phyloP scores from a whole-genome alignment of 2,329 filamentous ascomycete genomes.

The Cladosporium sp. region DNA sequence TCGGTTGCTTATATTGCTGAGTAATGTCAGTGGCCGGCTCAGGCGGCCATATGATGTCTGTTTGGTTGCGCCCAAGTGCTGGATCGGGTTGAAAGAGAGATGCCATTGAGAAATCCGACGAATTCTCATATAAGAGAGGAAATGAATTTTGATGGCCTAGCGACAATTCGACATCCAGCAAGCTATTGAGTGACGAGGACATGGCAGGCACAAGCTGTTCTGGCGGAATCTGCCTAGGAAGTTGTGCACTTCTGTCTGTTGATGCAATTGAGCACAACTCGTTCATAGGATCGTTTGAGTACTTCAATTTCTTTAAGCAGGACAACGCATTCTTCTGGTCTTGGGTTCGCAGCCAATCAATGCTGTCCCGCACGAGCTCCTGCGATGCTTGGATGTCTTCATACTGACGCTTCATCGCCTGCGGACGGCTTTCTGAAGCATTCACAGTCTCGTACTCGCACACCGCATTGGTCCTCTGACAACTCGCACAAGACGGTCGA shows the following conservation, averaged over 20 bases:
- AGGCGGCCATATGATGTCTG: too few relatives aligned
- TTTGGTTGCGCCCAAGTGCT: too few relatives aligned
- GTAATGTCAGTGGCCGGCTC: too few relatives aligned
- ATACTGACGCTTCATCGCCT: background rate
- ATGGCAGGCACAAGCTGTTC: background rate
- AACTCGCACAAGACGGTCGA: background rate
- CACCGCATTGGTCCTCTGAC: background rate
- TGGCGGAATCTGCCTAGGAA: background rate
- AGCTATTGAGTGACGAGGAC: background rate
- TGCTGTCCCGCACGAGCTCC: background rate
- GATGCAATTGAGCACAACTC: conserved; percentile 2
- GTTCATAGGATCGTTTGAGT: background rate
- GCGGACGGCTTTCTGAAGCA: background rate
- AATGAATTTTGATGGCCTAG: background rate
- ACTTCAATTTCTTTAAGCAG: background rate
- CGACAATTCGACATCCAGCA: background rate
- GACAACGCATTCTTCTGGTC: background rate
- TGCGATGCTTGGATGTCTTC: background rate
- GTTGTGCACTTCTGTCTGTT: background rate
- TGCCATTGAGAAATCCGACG: background rate
- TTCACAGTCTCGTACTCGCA: background rate
- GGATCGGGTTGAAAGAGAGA: background rate
- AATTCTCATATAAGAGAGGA: background rate
- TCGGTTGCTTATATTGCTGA: background rate
- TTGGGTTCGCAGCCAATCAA: background rate